Evolutionary conservation across 805 yeast genomes (phyloP).

Genomic region (Candida sphagnicola): DNA sequence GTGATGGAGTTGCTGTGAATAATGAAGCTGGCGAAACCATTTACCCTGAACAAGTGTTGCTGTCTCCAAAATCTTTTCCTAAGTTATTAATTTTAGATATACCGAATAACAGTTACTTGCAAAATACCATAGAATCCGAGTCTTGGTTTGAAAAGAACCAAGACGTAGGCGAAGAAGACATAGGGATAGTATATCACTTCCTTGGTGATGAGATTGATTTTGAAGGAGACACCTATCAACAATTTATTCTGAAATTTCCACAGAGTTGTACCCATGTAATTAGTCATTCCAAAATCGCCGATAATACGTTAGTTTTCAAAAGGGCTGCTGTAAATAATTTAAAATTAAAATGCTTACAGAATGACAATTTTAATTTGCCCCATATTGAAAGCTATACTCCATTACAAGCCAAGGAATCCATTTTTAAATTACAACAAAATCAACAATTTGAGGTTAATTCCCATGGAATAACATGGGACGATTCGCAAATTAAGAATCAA

Average conservation of each 20-base stretch:
- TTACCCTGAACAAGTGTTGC: conserved; percentile 69
- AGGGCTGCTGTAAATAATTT: conserved; percentile 51
- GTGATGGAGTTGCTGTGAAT: conserved; percentile 56
- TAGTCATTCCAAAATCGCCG: conserved; percentile 65
- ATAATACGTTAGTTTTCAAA: conserved; percentile 57
- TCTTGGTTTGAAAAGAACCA: conserved; percentile 31
- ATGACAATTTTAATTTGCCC: conserved; percentile 41
- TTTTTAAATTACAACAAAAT: conserved; percentile 24
- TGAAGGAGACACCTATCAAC: conserved; percentile 35
- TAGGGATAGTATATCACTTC: conserved; percentile 68
- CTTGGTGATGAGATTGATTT: conserved; percentile 60
- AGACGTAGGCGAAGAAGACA: conserved; percentile 29
- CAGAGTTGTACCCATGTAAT: conserved; percentile 53
- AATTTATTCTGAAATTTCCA: conserved; percentile 55
- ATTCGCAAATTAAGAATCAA: conserved; percentile 11
- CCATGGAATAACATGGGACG: conserved; percentile 18
- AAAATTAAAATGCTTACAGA: conserved; percentile 54
- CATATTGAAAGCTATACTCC: conserved; percentile 18
- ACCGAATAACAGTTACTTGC: conserved; percentile 48
- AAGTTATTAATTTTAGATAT: conserved; percentile 70
- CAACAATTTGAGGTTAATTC: conserved; percentile 26
- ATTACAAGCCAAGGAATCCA: conserved; percentile 3
- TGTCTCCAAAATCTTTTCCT: conserved; percentile 51
- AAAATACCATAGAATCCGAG: conserved; percentile 20
- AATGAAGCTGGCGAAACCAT: conserved; percentile 57